phyloP scores from a whole-genome alignment of 2,329 filamentous ascomycete species.

The Emericellopsis atlantica region DNA sequence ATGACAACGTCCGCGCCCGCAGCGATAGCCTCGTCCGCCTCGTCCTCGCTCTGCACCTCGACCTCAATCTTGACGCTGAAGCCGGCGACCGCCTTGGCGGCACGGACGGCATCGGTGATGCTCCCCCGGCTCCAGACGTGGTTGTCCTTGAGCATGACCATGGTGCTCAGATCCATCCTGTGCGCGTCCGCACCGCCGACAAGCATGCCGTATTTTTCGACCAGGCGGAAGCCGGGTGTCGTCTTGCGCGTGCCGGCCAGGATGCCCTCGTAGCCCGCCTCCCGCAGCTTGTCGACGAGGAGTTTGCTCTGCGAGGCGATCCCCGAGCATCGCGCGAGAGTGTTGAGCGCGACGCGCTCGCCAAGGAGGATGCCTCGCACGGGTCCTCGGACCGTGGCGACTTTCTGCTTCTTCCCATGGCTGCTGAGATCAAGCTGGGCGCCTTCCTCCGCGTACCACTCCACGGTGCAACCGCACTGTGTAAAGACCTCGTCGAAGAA shows the following conservation, averaged over 20 bases:
- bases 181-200: slow-evolving; percentile 88
- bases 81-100: slow-evolving; percentile 72
- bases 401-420: slow-evolving; percentile 42
- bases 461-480: slow-evolving; percentile 81
- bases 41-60: slow-evolving; percentile 76
- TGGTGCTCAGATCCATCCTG: slow-evolving; percentile 77
- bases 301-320: slow-evolving; percentile 59
- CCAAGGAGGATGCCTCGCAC: slow-evolving; percentile 73
- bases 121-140: slow-evolving; percentile 86
- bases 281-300: slow-evolving; percentile 42
- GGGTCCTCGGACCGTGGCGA: slow-evolving; percentile 78
- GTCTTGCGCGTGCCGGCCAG: slow-evolving; percentile 96
- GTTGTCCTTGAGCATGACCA: slow-evolving; percentile 99
- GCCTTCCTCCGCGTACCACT: slow-evolving; percentile 79
- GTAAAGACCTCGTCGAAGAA: slow-evolving; percentile 92
- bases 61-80: slow-evolving; percentile 95
- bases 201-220: slow-evolving; percentile 97
- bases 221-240: slow-evolving; percentile 85
- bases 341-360: slow-evolving; percentile 86
- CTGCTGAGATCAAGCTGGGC: slow-evolving; percentile 48
- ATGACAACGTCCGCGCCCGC: slow-evolving; percentile 94
- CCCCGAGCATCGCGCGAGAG: slow-evolving; percentile 80
- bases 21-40: slow-evolving; percentile 81
- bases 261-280: slow-evolving; percentile 65
- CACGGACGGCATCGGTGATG: slow-evolving; percentile 74